A percentile compares a stretch with the other conserved stretches of the same genome.
Conservation (phyloP, 768 basidiomycete species). For the Austroboletus festivus region DNA sequence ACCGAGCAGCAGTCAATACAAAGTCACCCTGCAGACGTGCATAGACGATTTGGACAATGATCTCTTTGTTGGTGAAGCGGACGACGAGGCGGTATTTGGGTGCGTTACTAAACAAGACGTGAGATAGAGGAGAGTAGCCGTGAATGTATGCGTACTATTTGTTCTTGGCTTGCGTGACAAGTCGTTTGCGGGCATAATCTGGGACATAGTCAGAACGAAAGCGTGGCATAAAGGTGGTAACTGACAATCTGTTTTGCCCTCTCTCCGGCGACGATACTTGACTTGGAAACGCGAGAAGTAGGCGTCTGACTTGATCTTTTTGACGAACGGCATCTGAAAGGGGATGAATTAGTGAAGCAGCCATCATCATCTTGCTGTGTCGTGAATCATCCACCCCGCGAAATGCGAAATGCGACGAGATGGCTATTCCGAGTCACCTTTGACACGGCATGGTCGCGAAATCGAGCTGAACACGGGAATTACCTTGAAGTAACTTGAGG, state of each 20-base stretch:
- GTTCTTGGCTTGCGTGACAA: constrained; percentile 98
- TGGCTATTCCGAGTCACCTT: neutral
- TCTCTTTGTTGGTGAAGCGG: constrained; percentile 96
- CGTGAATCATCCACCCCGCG: constrained; percentile 32
- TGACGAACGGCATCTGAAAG: constrained; percentile 91
- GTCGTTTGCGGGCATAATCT: constrained; percentile 98
- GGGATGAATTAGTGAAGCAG: constrained; percentile 16
- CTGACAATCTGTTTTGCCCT: constrained; percentile 98
- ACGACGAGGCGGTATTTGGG: constrained; percentile 99
- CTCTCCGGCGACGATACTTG: constrained; percentile 95
- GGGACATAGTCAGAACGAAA: constrained; percentile 7
- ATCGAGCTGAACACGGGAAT: constrained; percentile 14
- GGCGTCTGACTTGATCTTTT: constrained; percentile 92
- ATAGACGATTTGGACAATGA: constrained; percentile 94
- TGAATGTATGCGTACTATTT: constrained; percentile 68
- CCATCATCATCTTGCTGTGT: constrained; percentile 27
- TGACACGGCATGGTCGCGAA: neutral
- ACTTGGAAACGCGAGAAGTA: constrained; percentile 99
- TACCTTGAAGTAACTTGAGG: constrained; percentile 40
- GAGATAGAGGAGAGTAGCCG: constrained; percentile 4
- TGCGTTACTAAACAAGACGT: constrained; percentile 61
- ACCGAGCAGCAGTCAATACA: constrained; percentile 82
- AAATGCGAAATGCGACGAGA: neutral
- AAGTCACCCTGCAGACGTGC: constrained; percentile 98
- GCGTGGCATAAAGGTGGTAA: constrained; percentile 7